Conservation (phyloP, 2,329 filamentous ascomycete genomes). For the Paraphoma chrysanthemicola region DNA sequence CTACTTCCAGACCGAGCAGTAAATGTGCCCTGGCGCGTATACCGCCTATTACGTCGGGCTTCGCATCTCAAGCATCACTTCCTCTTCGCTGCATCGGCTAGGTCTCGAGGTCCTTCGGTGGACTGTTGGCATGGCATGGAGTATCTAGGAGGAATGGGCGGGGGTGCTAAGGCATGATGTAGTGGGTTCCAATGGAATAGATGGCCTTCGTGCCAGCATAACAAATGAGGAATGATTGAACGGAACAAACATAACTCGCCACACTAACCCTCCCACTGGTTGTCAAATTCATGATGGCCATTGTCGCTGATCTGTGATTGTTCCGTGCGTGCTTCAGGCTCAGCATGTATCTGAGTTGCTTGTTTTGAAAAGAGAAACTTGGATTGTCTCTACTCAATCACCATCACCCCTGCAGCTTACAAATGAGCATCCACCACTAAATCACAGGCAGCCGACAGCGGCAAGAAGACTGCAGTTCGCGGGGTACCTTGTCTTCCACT, state of each 20-base stretch:
- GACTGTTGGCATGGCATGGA: slow-evolving; percentile 1
- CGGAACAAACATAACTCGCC: not conserved
- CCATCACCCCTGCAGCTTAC: no score
- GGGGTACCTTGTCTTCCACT: no score
- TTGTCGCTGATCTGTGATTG: no score
- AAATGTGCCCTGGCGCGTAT: slow-evolving; percentile 34
- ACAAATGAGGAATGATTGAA: slow-evolving; percentile 5
- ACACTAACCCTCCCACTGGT: not conserved
- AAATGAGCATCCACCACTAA: no score
- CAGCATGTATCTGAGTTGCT: no score
- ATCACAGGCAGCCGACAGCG: no score
- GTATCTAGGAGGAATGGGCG: slow-evolving; percentile 2
- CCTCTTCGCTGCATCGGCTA: slow-evolving; percentile 23
- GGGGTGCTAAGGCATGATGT: slow-evolving; percentile 5
- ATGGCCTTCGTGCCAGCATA: slow-evolving; percentile 5
- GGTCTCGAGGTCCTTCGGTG: slow-evolving; percentile 2
- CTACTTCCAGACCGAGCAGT: slow-evolving; percentile 94
- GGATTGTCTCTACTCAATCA: no score
- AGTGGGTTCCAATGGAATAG: slow-evolving; percentile 22
- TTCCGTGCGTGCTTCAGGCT: no score
- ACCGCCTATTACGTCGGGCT: slow-evolving; percentile 8
- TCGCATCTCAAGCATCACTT: slow-evolving; percentile 13
- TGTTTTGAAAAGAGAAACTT: no score
- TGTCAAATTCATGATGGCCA: no score
- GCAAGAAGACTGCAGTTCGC: no score